Evolutionary conservation across 352 stramenopile species (phyloP).

Genomic region (Pythium aristosporum): DNA sequence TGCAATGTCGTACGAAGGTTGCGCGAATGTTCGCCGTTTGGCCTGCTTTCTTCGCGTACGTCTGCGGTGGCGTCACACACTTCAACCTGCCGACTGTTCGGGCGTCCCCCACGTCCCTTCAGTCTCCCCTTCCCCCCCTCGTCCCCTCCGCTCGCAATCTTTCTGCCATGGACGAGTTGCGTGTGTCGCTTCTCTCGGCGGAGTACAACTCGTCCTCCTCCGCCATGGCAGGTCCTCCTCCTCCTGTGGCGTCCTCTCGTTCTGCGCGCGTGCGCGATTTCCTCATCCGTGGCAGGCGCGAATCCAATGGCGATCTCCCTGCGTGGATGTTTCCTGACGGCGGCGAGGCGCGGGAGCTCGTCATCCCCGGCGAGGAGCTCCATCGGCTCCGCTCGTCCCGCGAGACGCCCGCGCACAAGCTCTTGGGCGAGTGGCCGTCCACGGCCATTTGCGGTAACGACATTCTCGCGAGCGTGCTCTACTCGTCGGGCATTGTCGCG

Average conservation of each 20-base stretch:
- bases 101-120: not conserved
- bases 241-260: constrained; percentile 6
- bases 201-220: constrained; percentile 2
- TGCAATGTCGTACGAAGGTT: constrained; percentile 24
- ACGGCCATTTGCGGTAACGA: constrained; percentile 96
- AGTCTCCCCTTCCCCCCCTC: not conserved
- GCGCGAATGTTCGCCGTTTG: constrained; percentile 4
- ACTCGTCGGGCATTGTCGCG: constrained; percentile 83
- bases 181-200: constrained; percentile 27
- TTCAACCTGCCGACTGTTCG: constrained; percentile 25
- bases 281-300: constrained; percentile 24
- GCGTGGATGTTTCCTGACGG: constrained; percentile 34
- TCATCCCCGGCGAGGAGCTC: constrained; percentile 29
- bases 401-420: constrained; percentile 38
- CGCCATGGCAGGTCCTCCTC: not conserved
- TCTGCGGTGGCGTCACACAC: constrained; percentile 4
- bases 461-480: constrained; percentile 93
- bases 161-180: constrained; percentile 27
- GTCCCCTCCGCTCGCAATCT: constrained; percentile 2
- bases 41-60: not conserved
- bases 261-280: constrained; percentile 31
- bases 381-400: constrained; percentile 26
- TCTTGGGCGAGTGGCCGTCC: constrained; percentile 88
- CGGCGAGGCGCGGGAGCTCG: constrained; percentile 25
- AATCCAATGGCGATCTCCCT: constrained; percentile 23